Evolutionary conservation across 495 filamentous ascomycete genomes (phyloP), one percentile per base, ranked within the genome.

Genomic region (Hypoxylon rickii): DNA sequence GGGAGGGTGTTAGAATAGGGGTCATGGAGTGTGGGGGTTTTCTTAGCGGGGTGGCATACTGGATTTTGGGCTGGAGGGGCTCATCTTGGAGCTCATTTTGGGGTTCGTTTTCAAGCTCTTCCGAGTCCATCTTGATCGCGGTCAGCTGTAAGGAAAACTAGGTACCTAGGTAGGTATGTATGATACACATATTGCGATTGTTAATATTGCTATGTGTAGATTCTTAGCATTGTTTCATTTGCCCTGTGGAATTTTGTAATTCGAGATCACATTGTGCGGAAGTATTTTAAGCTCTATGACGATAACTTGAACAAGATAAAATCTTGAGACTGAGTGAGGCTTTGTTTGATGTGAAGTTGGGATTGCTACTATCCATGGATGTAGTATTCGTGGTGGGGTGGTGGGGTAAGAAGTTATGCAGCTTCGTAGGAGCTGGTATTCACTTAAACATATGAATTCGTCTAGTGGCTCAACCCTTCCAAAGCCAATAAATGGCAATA

Each of bases 71-170:
- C 44, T 45, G 51, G 48, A 44, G 53, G 17, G 37, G 37, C 43
- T 54, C 63, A 34, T 58, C 44, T 37, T 38, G 44, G 18, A 31
- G 48, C n/a, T n/a, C n/a, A n/a, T n/a, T n/a, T n/a, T n/a, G 53
- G 17, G 37, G 37, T 39, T 54, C 63, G 29, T 58, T 41, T 37
- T 38, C 44, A 16, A 31, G 48, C 49, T 57, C 24, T 29, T 29
- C 49, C 22, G 36, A 51, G 37, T 55, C 66, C 66, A 68, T 68
- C 19, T 59, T 51, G 53, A 45, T 55, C 56, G 58, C 51, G n/a
- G n/a, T n/a, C n/a, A n/a, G n/a, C n/a, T n/a, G n/a, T n/a, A n/a
- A n/a, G n/a, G n/a, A n/a, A n/a, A n/a, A n/a, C n/a, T n/a, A n/a
- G n/a, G 53, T 55, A 20, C 7, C 43, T 34, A 15, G 19, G 22